Evolutionary conservation across 2,329 filamentous ascomycete species (phyloP), one percentile per base, ranked within the genome.

Genomic region (Lomentospora prolificans): DNA sequence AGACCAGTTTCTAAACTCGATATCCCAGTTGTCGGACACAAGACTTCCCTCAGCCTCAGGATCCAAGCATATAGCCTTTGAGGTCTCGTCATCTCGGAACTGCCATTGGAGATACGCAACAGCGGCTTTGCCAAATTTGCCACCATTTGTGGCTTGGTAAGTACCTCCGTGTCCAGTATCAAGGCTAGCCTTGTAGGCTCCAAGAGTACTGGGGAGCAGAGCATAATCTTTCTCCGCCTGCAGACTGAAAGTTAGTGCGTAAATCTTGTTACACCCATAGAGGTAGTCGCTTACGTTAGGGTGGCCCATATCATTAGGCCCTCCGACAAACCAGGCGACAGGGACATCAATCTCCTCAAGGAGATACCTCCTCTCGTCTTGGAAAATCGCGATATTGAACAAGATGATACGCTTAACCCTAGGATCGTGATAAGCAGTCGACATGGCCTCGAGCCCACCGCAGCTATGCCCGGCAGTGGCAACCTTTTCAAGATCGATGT

Each of bases 21-120:
- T 19, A n/a, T 10, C 17, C 24, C 36, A 48, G 25, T 46, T 48
- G 6, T 54, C 22, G 1, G 36, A 30, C 17, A 54, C 36, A 4
- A 53, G 51, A 17, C 30, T 53, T n/a, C 19, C 39, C 39, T 28
- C 52, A 3, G 36, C 5, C 3, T 48, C 36, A 4, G 39, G 17
- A 27, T 48, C 39, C 17, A 46, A 25, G 39, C 36, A 28, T 3
- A 53, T 17, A 3, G 28, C 51, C 30, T n/a, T 53, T 2, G 30
- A 36, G 3, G 3, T 17, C 7, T 28, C 51, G 19, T 53, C 51
- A 14, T 39, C 51, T 25, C 51, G 12, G 51, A 53, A 53, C 25
- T 53, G 51, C 51, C 51, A 53, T 30, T 53, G 14, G 10, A 53
- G 51, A 22, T 53, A 53, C n/a, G 51, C 51, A 4, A 53, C 51